These are phyloP conservation scores for Cercospora zeae-maydis DNA, from an alignment of 2,329 filamentous ascomycete species.

Conservation along the genomic window DNA sequence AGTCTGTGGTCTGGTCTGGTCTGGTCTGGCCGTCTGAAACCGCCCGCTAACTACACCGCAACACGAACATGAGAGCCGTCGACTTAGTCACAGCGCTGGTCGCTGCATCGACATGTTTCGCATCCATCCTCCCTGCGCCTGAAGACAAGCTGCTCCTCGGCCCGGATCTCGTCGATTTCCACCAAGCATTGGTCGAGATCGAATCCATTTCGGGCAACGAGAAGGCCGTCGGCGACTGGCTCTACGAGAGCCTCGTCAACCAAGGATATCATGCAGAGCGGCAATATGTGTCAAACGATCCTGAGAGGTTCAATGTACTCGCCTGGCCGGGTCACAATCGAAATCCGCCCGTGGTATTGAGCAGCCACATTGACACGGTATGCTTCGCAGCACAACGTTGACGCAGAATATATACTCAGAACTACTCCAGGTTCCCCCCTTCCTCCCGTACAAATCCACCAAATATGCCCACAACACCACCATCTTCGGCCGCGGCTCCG, in stretches of 20 bases:
- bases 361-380: constrained; percentile 77
- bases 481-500: constrained; percentile 65
- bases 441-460: constrained; percentile 61
- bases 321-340: constrained; percentile 57
- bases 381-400: constrained; percentile 20
- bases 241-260: constrained; percentile 61
- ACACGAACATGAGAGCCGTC: neutral
- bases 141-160: constrained; percentile 26
- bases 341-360: constrained; percentile 61
- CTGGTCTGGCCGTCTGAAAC: constrained; percentile 1
- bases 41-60: neutral
- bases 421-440: constrained; percentile 57
- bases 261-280: constrained; percentile 61
- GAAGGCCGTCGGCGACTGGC: constrained; percentile 62
- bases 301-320: constrained; percentile 68
- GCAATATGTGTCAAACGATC: constrained; percentile 47
- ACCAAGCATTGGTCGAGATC: constrained; percentile 70
- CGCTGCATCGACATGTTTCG: neutral
- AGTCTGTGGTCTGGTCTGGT: too few relatives aligned
- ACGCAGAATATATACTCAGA: neutral
- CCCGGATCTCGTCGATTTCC: constrained; percentile 63
- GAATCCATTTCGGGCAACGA: constrained; percentile 71
- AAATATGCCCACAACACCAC: constrained; percentile 40
- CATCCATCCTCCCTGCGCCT: constrained; percentile 7
- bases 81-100: constrained; percentile 3